These are phyloP conservation scores for Acephala macrosclerotiorum DNA, from an alignment of 2,329 filamentous ascomycete genomes.

Conservation along the genomic window DNA sequence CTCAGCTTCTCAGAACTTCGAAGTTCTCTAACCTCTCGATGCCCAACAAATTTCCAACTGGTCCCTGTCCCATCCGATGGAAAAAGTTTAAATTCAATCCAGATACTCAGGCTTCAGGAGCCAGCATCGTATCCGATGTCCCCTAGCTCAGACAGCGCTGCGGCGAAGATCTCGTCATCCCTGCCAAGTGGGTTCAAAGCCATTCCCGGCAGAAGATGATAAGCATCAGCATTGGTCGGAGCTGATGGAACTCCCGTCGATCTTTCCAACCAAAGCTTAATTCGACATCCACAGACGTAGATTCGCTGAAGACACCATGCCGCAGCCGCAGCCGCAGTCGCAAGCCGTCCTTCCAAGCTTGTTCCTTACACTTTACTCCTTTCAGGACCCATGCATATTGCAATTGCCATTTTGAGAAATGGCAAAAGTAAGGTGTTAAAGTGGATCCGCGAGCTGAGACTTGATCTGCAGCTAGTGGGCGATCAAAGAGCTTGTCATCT, in stretches of 20 bases:
- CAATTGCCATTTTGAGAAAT: neutral
- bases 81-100: neutral
- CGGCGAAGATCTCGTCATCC: neutral
- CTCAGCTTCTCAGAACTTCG: neutral
- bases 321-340: neutral
- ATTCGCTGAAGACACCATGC: neutral
- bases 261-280: slow-evolving; percentile 1
- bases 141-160: neutral
- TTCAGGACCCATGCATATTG: neutral
- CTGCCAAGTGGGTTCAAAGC: neutral
- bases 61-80: neutral
- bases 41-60: neutral
- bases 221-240: neutral
- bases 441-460: neutral
- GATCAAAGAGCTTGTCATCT: neutral
- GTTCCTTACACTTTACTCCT: neutral
- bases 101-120: neutral
- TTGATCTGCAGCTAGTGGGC: neutral
- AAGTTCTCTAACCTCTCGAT: neutral
- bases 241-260: neutral
- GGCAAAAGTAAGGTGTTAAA: neutral
- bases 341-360: neutral
- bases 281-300: neutral
- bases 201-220: neutral
- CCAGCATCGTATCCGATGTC: neutral